Evolutionary conservation across 371 early-diverging fungal species (phyloP).

Genomic region (Smittium culicis): DNA sequence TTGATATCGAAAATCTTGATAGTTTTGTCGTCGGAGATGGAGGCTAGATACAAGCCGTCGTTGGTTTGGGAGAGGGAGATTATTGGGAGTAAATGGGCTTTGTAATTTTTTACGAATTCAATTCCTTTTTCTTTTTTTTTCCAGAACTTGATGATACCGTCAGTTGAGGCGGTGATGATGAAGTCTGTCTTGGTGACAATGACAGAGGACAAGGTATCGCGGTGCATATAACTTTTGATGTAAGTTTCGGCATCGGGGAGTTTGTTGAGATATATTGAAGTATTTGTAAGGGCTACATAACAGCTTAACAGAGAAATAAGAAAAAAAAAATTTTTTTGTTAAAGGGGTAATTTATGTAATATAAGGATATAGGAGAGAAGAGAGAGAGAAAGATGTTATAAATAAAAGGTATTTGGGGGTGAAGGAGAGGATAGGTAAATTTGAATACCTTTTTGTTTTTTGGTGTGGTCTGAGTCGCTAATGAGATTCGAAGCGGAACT

Average conservation of each 20-base stretch:
- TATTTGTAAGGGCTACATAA: too few species aligned
- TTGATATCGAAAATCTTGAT: slow-evolving; percentile 87
- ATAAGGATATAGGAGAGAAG: too few species aligned
- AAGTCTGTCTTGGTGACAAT: slow-evolving; percentile 70
- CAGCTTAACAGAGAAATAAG: too few species aligned
- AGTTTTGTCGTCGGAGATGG: slow-evolving; percentile 59
- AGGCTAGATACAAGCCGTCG: slow-evolving; percentile 74
- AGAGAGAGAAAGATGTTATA: too few species aligned
- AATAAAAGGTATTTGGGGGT: too few species aligned
- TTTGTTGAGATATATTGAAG: slow-evolving; percentile 48
- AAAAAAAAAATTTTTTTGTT: too few species aligned
- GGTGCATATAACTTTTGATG: slow-evolving; percentile 88
- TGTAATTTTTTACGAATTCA: slow-evolving; percentile 93
- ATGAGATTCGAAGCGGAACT: too few species aligned
- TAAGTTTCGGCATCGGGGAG: slow-evolving; percentile 80
- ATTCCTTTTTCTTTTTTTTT: slow-evolving; percentile 84
- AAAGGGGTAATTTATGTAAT: too few species aligned
- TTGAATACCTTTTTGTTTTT: too few species aligned
- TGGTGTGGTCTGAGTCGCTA: too few species aligned
- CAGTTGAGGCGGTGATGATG: slow-evolving; percentile 79
- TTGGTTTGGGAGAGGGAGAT: slow-evolving; percentile 44
- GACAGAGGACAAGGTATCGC: slow-evolving; percentile 68
- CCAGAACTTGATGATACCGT: slow-evolving; percentile 97
- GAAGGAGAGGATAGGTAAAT: too few species aligned
- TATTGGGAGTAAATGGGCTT: slow-evolving; percentile 59